A percentile compares a stretch with the other conserved stretches of the same genome.
Conservation (phyloP, 2,329 filamentous ascomycete genomes). For the Ceratocystiopsis sp. region DNA sequence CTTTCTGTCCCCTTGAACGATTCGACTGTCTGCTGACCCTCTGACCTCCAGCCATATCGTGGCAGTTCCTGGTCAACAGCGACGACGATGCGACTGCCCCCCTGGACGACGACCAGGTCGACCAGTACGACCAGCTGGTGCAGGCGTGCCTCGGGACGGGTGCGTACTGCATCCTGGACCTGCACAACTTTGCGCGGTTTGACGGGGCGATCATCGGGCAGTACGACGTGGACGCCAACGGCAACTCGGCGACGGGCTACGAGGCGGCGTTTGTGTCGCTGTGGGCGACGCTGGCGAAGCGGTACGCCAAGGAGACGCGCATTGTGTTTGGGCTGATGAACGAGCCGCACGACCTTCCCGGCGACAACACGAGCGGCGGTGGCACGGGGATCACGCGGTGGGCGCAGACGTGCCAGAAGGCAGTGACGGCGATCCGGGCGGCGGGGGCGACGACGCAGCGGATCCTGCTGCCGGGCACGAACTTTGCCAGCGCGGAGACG, state of each 20-base stretch:
- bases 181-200: conserved; percentile 42
- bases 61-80: conserved; percentile 32
- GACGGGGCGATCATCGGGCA: conserved; percentile 47
- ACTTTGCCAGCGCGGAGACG: conserved; percentile 8
- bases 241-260: conserved; percentile 22
- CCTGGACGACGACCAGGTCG: conserved; percentile 24
- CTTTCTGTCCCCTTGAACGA: background rate
- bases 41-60: conserved; percentile 22
- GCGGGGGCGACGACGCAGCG: conserved; percentile 42
- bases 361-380: too few species aligned
- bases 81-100: conserved; percentile 24
- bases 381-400: conserved; percentile 31
- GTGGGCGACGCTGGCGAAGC: conserved; percentile 40
- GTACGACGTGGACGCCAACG: conserved; percentile 20
- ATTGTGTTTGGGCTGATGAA: conserved; percentile 54
- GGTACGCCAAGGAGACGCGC: conserved; percentile 36
- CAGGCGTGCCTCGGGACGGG: conserved; percentile 30
- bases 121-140: conserved; percentile 30
- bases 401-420: conserved; percentile 43
- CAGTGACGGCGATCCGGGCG: conserved; percentile 48
- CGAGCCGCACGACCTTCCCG: conserved; percentile 40
- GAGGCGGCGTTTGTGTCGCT: conserved; percentile 43
- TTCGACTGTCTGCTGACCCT: background rate
- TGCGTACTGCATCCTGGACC: conserved; percentile 31
- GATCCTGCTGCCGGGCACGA: conserved; percentile 46